phyloP scores from a whole-genome alignment of 1,284 basidiomycete genomes.

The Peniophora sp. region DNA sequence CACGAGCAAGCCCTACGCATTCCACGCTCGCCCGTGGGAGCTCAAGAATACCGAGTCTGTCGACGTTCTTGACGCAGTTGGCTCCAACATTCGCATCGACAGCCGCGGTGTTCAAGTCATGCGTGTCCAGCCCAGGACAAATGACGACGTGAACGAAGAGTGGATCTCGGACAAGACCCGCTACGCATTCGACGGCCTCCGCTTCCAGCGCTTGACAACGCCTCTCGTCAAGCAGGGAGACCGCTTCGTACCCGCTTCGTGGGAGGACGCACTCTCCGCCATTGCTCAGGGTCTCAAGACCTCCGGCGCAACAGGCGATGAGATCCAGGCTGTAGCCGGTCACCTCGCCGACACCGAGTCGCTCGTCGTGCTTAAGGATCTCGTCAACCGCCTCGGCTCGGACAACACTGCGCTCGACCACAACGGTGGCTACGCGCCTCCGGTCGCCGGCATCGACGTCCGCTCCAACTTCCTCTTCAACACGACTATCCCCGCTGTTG shows the following conservation, averaged over 20 bases:
- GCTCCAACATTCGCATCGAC: constrained; percentile 96
- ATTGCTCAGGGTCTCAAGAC: constrained; percentile 73
- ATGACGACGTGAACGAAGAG: constrained; percentile 99
- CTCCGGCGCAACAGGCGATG: constrained; percentile 86
- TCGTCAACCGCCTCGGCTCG: constrained; percentile 90
- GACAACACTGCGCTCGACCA: constrained; percentile 90
- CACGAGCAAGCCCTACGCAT: constrained; percentile 97
- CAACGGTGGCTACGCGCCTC: constrained; percentile 54
- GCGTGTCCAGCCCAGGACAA: constrained; percentile 93
- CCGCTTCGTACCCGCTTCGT: constrained; percentile 85
- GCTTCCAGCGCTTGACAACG: constrained; percentile 91
- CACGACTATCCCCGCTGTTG: constrained; percentile 86
- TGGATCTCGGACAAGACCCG: constrained; percentile 99
- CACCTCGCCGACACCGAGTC: constrained; percentile 92
- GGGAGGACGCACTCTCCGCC: constrained; percentile 86
- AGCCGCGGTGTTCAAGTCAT: constrained; percentile 95
- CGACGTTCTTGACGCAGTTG: constrained; percentile 97
- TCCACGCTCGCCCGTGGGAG: constrained; percentile 97
- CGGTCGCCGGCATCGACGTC: constrained; percentile 81
- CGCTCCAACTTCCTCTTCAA: constrained; percentile 98
- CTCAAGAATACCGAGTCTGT: constrained; percentile 97
- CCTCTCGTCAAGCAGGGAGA: constrained; percentile 90
- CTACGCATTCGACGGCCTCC: constrained; percentile 92
- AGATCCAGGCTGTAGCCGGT: constrained; percentile 95
- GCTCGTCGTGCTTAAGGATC: constrained; percentile 89